Conservation (phyloP, 495 filamentous ascomycete genomes). For the Clavariopsis aquatica region DNA sequence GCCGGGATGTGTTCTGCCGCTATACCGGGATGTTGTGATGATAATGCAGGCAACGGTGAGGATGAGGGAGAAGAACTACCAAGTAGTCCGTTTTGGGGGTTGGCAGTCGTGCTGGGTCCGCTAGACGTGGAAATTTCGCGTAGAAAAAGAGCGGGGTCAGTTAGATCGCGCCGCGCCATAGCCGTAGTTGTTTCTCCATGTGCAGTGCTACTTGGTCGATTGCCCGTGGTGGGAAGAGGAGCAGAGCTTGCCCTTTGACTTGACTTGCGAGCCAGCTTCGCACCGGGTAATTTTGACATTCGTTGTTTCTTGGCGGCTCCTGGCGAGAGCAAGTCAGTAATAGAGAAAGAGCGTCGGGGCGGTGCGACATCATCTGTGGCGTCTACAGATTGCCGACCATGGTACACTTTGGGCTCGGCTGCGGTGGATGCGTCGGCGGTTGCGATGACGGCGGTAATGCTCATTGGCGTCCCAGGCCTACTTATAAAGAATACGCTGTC, state of each 20-base stretch:
- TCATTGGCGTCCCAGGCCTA: conserved; percentile 38
- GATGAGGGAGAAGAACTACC: conserved; percentile 17
- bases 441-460: conserved; percentile 29
- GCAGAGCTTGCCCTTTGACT: conserved; percentile 40
- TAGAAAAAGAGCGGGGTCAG: conserved; percentile 36
- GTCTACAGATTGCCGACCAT: conserved; percentile 1
- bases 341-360: conserved; percentile 46
- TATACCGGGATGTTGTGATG: conserved; percentile 6
- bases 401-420: conserved; percentile 6
- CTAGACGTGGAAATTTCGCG: conserved; percentile 38
- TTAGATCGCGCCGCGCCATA: conserved; percentile 43
- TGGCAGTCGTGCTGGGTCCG: conserved; percentile 5
- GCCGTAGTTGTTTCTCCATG: conserved; percentile 35
- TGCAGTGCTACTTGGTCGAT: conserved; percentile 30
- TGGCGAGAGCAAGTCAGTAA: conserved; percentile 42
- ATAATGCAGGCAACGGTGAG: conserved; percentile 23
- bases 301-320: conserved; percentile 41
- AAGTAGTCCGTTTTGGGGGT: conserved; percentile 13
- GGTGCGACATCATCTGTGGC: conserved; percentile 15
- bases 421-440: conserved; percentile 13
- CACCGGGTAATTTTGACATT: conserved; percentile 28
- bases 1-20: conserved; percentile 12
- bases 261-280: conserved; percentile 36
- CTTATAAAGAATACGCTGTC: conserved; percentile 40
- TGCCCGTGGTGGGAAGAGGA: conserved; percentile 41